These are phyloP conservation scores for Phytophthora syringae DNA, from an alignment of 352 stramenopile species.

Conservation along the genomic window DNA sequence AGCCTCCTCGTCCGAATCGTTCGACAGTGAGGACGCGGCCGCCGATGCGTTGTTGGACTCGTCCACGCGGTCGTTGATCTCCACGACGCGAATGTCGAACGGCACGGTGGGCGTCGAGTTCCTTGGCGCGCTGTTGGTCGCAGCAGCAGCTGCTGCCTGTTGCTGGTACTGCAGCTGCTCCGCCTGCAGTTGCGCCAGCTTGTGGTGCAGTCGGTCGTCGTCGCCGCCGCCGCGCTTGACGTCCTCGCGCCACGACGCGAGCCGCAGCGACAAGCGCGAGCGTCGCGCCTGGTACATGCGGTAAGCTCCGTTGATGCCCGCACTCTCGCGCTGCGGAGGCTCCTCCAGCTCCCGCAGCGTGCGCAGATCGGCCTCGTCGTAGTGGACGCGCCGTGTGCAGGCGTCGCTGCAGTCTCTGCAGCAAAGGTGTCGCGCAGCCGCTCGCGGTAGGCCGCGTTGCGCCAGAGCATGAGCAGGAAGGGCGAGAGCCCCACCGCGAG, in stretches of 20 bases:
- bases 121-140: neutral
- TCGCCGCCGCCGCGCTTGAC: conserved; percentile 45
- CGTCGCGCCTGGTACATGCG: conserved; percentile 59
- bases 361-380: conserved; percentile 60
- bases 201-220: conserved; percentile 53
- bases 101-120: conserved; percentile 40
- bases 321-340: conserved; percentile 38
- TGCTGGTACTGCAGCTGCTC: conserved; percentile 27
- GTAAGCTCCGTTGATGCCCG: conserved; percentile 63
- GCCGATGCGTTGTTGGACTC: conserved; percentile 24
- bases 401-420: conserved; percentile 39
- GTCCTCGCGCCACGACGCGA: conserved; percentile 74
- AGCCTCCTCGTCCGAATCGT: conserved; percentile 34
- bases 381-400: conserved; percentile 46
- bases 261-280: conserved; percentile 53
- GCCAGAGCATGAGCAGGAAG: conserved; percentile 60
- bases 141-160: neutral
- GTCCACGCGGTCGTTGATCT: conserved; percentile 48
- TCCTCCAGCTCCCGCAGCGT: conserved; percentile 65
- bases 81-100: conserved; percentile 53
- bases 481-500: conserved; percentile 47
- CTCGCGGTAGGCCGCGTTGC: conserved; percentile 42
- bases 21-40: conserved; percentile 17
- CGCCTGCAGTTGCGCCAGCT: conserved; percentile 59
- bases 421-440: conserved; percentile 45